Percentiles rank a stretch among this genome's conserved stretches.
phyloP scores from a whole-genome alignment of 768 basidiomycete species.

The Coprinellus micaceus region DNA sequence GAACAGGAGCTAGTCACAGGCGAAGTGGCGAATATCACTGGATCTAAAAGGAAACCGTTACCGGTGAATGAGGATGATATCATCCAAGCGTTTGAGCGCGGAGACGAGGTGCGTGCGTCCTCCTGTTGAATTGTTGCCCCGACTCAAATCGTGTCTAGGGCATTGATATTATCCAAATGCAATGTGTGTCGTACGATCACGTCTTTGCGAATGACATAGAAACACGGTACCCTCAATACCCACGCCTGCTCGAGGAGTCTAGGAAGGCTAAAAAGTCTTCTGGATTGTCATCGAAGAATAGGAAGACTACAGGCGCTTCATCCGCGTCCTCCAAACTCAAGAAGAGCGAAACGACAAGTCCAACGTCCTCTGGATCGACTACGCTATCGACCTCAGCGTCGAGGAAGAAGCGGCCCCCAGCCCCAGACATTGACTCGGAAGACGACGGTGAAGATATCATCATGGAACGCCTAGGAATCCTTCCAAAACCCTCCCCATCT shows the following conservation, averaged over 20 bases:
- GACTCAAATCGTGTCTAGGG: neutral
- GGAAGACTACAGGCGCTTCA: too few relatives aligned
- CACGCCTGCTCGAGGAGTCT: neutral
- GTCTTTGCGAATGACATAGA: neutral
- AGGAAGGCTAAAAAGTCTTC: too few relatives aligned
- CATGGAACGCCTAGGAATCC: too few relatives aligned
- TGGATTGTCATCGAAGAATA: too few relatives aligned
- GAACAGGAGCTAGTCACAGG: neutral
- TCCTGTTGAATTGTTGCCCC: neutral
- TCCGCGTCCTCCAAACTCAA: too few relatives aligned
- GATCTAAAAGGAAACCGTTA: neutral
- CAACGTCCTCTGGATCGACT: too few relatives aligned
- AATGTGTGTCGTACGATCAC: conserved; percentile 3
- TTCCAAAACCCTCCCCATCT: too few relatives aligned
- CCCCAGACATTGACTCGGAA: too few relatives aligned
- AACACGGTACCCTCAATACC: neutral
- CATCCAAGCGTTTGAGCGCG: neutral
- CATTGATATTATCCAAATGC: conserved; percentile 5
- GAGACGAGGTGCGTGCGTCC: conserved; percentile 1
- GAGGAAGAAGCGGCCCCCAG: too few relatives aligned
- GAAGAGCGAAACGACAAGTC: too few relatives aligned
- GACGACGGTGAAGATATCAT: too few relatives aligned
- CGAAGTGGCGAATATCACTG: neutral
- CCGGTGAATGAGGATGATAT: neutral
- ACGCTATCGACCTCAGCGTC: too few relatives aligned